These are phyloP conservation scores for Simplicillium sp. DNA, from an alignment of 2,329 filamentous ascomycete species.

Conservation along the genomic window DNA sequence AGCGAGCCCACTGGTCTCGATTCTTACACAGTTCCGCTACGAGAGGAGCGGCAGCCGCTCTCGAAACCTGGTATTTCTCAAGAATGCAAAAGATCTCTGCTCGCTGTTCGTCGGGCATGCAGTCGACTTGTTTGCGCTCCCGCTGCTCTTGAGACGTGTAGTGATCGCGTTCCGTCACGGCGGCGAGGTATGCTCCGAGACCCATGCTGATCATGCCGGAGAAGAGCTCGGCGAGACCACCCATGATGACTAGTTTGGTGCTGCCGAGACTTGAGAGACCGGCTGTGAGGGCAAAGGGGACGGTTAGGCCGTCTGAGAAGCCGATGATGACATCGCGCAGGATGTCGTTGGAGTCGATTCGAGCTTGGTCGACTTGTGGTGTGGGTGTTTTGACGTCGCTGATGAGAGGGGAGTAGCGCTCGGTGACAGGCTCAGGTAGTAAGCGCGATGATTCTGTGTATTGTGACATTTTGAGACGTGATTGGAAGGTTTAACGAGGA, in stretches of 20 bases:
- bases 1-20: conserved; percentile 40
- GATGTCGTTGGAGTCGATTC: conserved; percentile 30
- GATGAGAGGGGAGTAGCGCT: conserved; percentile 15
- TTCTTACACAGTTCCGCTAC: conserved; percentile 39
- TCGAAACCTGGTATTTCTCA: conserved; percentile 37
- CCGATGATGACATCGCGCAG: conserved; percentile 63
- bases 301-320: conserved; percentile 69
- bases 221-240: conserved; percentile 65
- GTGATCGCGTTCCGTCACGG: conserved; percentile 43
- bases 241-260: conserved; percentile 59
- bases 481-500: no score
- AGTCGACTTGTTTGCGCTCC: conserved; percentile 31
- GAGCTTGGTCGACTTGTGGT: conserved; percentile 13
- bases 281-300: conserved; percentile 70
- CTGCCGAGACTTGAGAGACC: conserved; percentile 59
- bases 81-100: conserved; percentile 40
- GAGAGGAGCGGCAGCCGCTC: conserved; percentile 30
- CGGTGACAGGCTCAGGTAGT: conserved; percentile 19
- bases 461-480: conserved; percentile 13
- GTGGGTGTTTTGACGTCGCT: conserved; percentile 9
- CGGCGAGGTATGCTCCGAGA: conserved; percentile 63
- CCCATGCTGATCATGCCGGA: conserved; percentile 73
- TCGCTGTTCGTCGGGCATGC: conserved; percentile 33
- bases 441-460: conserved; percentile 22
- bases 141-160: conserved; percentile 39